These are phyloP conservation scores for Spencermartinsiella ligniputridi DNA, from an alignment of 1,139 yeast genomes.

Conservation along the genomic window DNA sequence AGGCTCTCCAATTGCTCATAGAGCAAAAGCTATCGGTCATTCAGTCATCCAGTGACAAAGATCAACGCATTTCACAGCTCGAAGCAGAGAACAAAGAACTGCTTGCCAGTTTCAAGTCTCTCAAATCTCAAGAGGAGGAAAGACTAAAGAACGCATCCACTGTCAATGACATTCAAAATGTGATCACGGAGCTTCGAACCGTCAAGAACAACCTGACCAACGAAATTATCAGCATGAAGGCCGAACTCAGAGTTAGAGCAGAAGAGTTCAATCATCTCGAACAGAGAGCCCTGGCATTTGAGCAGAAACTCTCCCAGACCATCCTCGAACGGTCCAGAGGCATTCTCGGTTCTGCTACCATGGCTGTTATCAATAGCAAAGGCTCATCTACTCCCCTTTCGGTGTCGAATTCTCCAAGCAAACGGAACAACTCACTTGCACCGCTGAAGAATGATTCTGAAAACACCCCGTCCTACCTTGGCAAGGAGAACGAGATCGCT, in stretches of 20 bases:
- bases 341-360: slow-evolving; percentile 32
- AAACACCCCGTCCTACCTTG: slow-evolving; percentile 13
- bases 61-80: not conserved
- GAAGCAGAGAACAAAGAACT: slow-evolving; percentile 8
- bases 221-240: slow-evolving; percentile 24
- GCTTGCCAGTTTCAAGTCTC: slow-evolving; percentile 8
- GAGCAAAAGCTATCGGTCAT: not conserved
- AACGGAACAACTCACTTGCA: slow-evolving; percentile 27
- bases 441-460: slow-evolving; percentile 22
- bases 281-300: slow-evolving; percentile 27
- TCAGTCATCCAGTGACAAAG: not conserved
- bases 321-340: slow-evolving; percentile 31
- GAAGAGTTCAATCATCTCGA: slow-evolving; percentile 28
- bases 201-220: slow-evolving; percentile 24
- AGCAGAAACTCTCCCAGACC: slow-evolving; percentile 25
- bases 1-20: not conserved
- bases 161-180: slow-evolving; percentile 14
- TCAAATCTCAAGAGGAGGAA: slow-evolving; percentile 5
- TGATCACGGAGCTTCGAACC: slow-evolving; percentile 19
- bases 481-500: slow-evolving; percentile 22
- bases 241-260: slow-evolving; percentile 25
- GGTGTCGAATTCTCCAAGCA: slow-evolving; percentile 13
- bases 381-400: slow-evolving; percentile 6
- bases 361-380: slow-evolving; percentile 27
- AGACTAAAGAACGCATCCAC: slow-evolving; percentile 13